Evolutionary conservation across 2,329 filamentous ascomycete species (phyloP), one percentile per base, ranked within the genome.

Genomic region (Ceratocystis colombiana): DNA sequence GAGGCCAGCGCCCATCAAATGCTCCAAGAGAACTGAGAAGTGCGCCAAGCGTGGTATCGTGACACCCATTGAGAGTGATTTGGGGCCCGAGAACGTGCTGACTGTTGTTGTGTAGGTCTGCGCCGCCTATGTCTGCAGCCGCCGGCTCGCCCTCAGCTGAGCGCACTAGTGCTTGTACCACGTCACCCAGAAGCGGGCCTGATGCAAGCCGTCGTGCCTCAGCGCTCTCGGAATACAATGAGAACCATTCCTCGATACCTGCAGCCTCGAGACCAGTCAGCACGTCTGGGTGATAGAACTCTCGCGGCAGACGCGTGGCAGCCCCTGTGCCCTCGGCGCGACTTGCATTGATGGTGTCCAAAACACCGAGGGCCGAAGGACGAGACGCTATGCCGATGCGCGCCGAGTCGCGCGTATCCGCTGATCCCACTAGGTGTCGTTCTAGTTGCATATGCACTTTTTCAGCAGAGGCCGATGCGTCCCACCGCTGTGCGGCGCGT

Each of bases 181-280:
- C 76, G 72, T 97, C 93, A 37, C 91, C 93, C 72, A 96, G 79
- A 8, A 97, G 79, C 10, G 82, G 84, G 33, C 94, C 94, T 69
- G 96, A 94, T 2, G 93, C 94, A 1, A 97, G 80, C 70, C 82
- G 84, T n/a, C 93, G 87, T 76, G 96, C 97, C 75, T 97, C 94
- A 53, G 78, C 77, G 68, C 85, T 91, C 75, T 96, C 92, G 67
- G 81, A 81, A 74, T 95, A 97, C 2, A 94, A 93, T 22, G 83
- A 79, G 74, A 88, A 97, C 94, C 94, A 97, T 76, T 97, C 94
- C 72, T 99, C 92, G 0, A 92, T 86, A 33, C 83, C 85, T 67
- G 96, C 87, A 73, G 85, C 88, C 67, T 86, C 79, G 67, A 94
- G 84, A 68, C 91, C 88, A 2, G 80, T 79, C 62, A 84, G 81